Conservation (phyloP, 768 basidiomycete genomes). For the Leccinellum rugosiceps region DNA sequence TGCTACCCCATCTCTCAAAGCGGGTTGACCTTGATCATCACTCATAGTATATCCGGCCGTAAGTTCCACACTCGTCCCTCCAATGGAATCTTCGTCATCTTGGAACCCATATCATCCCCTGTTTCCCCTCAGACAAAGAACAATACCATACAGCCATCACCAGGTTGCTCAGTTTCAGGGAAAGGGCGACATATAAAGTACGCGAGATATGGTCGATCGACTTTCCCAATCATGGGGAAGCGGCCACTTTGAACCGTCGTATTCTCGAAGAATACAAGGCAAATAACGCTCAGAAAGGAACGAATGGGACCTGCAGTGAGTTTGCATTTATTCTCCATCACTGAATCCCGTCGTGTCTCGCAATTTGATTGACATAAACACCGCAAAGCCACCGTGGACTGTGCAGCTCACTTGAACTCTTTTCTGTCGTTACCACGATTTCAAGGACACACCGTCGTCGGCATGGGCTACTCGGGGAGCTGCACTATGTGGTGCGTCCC, state of each 20-base stretch:
- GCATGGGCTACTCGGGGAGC: slow-evolving; percentile 28
- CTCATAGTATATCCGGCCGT: slow-evolving; percentile 29
- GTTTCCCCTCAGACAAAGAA: slow-evolving; percentile 24
- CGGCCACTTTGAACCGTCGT: slow-evolving; percentile 31
- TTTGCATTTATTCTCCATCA: neutral
- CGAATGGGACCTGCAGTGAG: slow-evolving; percentile 23
- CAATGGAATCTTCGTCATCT: neutral
- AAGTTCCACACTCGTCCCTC: neutral
- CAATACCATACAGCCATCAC: slow-evolving; percentile 23
- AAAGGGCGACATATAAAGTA: slow-evolving; percentile 16
- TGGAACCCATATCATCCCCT: neutral
- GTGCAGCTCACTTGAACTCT: slow-evolving; percentile 20
- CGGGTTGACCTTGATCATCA: slow-evolving; percentile 26
- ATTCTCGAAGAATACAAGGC: slow-evolving; percentile 25
- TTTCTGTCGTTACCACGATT: slow-evolving; percentile 26
- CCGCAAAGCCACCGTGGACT: slow-evolving; percentile 21
- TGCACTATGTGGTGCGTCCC: slow-evolving; percentile 25
- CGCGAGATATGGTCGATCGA: slow-evolving; percentile 35
- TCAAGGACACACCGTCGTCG: slow-evolving; percentile 21
- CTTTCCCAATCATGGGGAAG: slow-evolving; percentile 36
- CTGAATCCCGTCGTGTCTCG: neutral
- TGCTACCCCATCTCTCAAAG: slow-evolving; percentile 23
- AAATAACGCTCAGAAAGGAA: neutral
- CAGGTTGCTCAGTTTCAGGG: slow-evolving; percentile 14
- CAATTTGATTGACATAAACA: neutral